Base-by-base conservation (phyloP, 495 filamentous ascomycete genomes). In the Friedmanniomyces simplex region DNA sequence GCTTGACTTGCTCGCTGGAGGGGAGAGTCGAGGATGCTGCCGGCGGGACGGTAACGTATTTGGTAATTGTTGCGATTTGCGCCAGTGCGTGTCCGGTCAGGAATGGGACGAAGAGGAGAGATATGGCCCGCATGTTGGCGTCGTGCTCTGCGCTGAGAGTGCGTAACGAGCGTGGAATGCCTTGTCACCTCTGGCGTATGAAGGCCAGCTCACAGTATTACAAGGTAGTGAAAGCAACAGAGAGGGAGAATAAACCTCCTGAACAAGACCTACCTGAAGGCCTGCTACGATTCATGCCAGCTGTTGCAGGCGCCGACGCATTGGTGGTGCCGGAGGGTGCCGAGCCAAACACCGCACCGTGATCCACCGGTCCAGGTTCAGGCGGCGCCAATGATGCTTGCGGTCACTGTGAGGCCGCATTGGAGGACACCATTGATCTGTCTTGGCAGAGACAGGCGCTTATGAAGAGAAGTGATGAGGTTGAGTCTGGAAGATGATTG, bases 61-160 rank as follows among this genome's bases (percentile, higher is more conserved):
- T 24, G 5, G 49, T 52, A 24, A 52, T 24, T 32, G 49, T 52
- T 37, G 49, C 30, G 39, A 16, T 20, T 52, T 52, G 49, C 49
- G 49, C 49, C 26, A 52, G 49, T 18, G 49, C 25, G 26, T 18
- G 21, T 34, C 20, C 49, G 7, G 30, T 24, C 6, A 52, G 26
- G 16, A 37, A 7, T 8, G 2, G 30, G 13, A 36, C 3, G 2
- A 16, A 22, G 24, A 52, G 49, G 30, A 37, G 12, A 10, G 25
- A 52, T 6, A 14, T 3, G 22, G 49, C 20, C 20, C 30, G 25
- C 49, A 52, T 52, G 49, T 18, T 52, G 39, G 14, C 39, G 39
- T 43, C 39, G 39, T 13, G 39, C 39, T 16, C 14, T 43, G 39
- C 39, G 39, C 39, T 43, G 52, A 24, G 20, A 54, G 34, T 45